Base-by-base conservation (phyloP, 345 rosid species). In the Lumnitzera littorea region DNA sequence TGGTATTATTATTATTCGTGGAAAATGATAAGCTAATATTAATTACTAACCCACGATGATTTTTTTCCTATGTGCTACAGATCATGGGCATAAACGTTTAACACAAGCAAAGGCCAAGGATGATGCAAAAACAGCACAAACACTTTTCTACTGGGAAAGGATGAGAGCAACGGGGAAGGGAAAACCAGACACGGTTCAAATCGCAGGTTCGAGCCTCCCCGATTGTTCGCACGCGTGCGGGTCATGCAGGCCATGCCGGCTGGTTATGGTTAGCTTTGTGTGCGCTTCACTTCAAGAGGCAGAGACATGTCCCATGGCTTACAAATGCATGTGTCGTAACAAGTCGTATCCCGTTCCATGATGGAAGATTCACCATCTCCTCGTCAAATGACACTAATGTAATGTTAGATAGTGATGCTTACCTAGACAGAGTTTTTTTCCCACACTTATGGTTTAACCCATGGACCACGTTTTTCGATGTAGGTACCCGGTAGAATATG, bases 191-290 rank as follows among this genome's bases (percentile, higher is more conserved):
- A 78, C 88, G 13, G 84, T 91, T 11, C 81, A 84, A 46, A 77
- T 86, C 20, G 96, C 95, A 24, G 96, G 96, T 10, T 88, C 96
- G 31, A 86, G 95, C 62, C 70, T 88, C 60, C 96, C 96, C 0
- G 98, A 86, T 69, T 91, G 96, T 63, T 82, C 98, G 1, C 94
- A 88, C 61, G 98, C 96, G 13, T 91, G 96, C 57, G 98, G 98
- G 23, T 91, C 96, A 11, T 91, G 98, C 75, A 75, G 75, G 8
- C 96, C 99, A 11, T 94, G 97, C 57, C 76, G 87, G 58, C 84
- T 94, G 58, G 97, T 94, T 48, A 86, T 90, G 89, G 91, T 94
- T 51, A 90, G 97, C 85, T 88, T 85, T 58, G 87, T 86, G 16
- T 90, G 99, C 64, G 80, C 99, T 41, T 67, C 96, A 13, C 65